Base-by-base conservation (phyloP, 768 basidiomycete species). In the Amanita phalloides region DNA sequence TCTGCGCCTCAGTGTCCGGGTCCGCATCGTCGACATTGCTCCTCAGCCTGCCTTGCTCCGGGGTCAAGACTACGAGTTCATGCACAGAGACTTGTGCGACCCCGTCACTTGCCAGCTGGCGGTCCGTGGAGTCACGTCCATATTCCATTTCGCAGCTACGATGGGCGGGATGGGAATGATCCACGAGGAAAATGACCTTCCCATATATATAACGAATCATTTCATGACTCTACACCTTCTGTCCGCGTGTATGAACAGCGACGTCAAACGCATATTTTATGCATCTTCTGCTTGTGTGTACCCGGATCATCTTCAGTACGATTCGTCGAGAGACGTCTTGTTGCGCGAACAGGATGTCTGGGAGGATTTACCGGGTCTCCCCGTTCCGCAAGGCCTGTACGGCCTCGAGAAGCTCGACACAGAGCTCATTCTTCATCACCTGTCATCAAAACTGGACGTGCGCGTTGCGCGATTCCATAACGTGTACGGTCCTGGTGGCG, bases 151-250 rank as follows among this genome's bases (percentile, higher is more conserved):
- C 55, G 77, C 81, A 9, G 80, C 79, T 1, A 75, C 68, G 20
- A 81, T 79, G 79, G 80, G 79, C 3, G 81, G 81, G 0, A 82
- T 82, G 81, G 81, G 81, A 1, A 71, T 71, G 0, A 82, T 82
- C 43, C 79, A 81, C 55, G 57, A 63, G 3, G 63, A 58, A 0
- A 81, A 82, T 58, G 74, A 77, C 45, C 64, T 71, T 39, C 53
- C 54, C 14, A 76, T 81, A 25, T 82, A 80, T 55, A 51, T 57
- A 5, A 65, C 73, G 23, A 81, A 82, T 53, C 68, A 76, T 21
- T 35, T 53, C 4, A 81, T 82, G 70, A 78, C 76, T 0, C 44
- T 66, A 8, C 76, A 78, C 49, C 48, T 81, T 32, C 57, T 82
- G 30, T 33, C 56, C 1, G 75, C 77, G 0, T 66, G 68, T 44